Evolutionary conservation across 441 rosid species (phyloP).

Genomic region (Biscutella auriculata): DNA sequence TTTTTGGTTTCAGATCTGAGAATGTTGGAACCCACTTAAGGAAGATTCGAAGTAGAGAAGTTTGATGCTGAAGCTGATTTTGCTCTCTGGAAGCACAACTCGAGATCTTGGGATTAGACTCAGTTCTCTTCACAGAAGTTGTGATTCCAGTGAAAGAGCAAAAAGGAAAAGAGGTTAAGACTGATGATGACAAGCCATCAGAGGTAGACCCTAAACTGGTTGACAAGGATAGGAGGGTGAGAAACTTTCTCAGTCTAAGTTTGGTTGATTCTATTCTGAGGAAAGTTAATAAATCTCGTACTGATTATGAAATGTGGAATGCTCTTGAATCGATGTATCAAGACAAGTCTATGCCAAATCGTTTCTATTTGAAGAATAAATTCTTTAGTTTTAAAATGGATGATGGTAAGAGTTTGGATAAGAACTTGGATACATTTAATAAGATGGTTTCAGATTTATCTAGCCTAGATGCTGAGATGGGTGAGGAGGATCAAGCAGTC

Average conservation of each 20-base stretch:
- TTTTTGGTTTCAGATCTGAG: too few relatives aligned
- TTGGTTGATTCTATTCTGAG: not conserved
- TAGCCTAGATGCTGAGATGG: not conserved
- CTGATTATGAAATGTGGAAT: not conserved
- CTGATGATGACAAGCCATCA: not conserved
- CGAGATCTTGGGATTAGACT: not conserved
- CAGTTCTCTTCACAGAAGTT: not conserved
- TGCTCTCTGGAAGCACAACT: not conserved
- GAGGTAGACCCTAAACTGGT: not conserved
- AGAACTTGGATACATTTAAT: not conserved
- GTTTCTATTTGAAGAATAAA: not conserved
- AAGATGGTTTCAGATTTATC: not conserved
- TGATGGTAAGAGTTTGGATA: not conserved
- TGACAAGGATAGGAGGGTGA: not conserved
- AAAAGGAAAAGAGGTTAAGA: not conserved
- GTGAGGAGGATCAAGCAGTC: not conserved
- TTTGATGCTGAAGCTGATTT: not conserved
- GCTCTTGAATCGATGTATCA: not conserved
- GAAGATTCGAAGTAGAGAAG: not conserved
- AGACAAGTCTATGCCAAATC: not conserved
- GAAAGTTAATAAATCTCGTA: too few relatives aligned
- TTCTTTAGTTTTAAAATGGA: not conserved
- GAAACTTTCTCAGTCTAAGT: not conserved
- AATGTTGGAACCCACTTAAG: not conserved
- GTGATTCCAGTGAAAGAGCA: not conserved